Evolutionary conservation across 148 eudicot genomes (phyloP).

Genomic region (Cornus controversa): DNA sequence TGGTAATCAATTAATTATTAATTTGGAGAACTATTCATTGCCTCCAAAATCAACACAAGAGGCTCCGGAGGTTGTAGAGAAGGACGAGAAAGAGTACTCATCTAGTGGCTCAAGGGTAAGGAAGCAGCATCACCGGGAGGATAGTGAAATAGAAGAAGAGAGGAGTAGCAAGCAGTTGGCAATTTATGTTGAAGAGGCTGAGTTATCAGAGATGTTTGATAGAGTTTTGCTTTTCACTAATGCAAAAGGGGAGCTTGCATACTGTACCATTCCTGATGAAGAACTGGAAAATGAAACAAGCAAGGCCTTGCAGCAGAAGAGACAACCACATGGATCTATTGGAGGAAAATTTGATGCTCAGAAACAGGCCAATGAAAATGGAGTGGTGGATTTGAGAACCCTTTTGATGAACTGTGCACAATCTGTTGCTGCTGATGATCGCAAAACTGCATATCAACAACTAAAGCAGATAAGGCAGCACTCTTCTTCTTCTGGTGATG

Average conservation of each 20-base stretch:
- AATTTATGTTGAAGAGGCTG: slow-evolving; percentile 41
- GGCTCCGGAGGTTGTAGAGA: slow-evolving; percentile 12
- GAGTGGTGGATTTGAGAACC: slow-evolving; percentile 43
- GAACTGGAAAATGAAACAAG: slow-evolving; percentile 7
- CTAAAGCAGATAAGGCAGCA: slow-evolving; percentile 34
- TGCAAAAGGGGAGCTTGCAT: slow-evolving; percentile 10
- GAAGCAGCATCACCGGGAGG: slow-evolving; percentile 40
- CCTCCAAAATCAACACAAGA: slow-evolving; percentile 21
- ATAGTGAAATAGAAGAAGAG: slow-evolving; percentile 21
- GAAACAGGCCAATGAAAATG: slow-evolving; percentile 29
- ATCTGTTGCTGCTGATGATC: slow-evolving; percentile 58
- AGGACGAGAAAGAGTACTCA: slow-evolving; percentile 21
- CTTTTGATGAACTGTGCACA: slow-evolving; percentile 56
- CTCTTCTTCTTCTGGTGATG: slow-evolving; percentile 36
- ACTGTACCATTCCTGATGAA: slow-evolving; percentile 11
- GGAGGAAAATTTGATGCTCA: slow-evolving; percentile 29
- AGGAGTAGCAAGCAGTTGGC: slow-evolving; percentile 47
- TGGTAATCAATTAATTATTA: slow-evolving; percentile 16
- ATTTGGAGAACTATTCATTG: slow-evolving; percentile 24
- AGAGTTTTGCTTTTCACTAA: slow-evolving; percentile 44
- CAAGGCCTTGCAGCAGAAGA: slow-evolving; percentile 9
- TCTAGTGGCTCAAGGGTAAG: slow-evolving; percentile 29
- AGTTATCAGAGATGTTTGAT: slow-evolving; percentile 59
- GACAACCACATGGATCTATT: slow-evolving; percentile 14
- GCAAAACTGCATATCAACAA: slow-evolving; percentile 40